Base-by-base conservation (phyloP, 164 flowering plant species). In the Pachysandra terminalis region DNA sequence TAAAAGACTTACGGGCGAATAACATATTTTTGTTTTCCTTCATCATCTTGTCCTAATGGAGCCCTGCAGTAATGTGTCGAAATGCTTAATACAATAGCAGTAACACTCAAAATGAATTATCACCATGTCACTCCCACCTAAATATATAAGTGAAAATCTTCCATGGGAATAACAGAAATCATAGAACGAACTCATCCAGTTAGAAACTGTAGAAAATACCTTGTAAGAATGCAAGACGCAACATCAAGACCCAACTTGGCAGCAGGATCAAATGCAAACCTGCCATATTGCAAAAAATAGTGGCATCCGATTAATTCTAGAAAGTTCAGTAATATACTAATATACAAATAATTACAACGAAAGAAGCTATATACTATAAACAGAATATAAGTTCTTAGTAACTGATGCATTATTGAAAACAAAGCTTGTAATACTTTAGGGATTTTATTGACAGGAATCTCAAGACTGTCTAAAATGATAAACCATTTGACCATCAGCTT, bases 221-320 rank as follows among this genome's bases (percentile, higher is more conserved):
- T 90, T 60, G 99, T 93, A 53, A 92, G 64, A 68, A 96, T 60
- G 82, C 98, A 96, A 49, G 98, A 96, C 68, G 98, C 97, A 77
- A 96, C 70, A 81, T 88, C 85, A 60, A 93, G 89, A 61, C 98
- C 99, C 83, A 96, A 81, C 77, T 81, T 88, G 56, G 80, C 75
- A 69, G 73, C n/a, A n/a, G 97, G 97, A 79, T 96, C 99, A 78
- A 92, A 96, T 24, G 93, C 81, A 79, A 93, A 96, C 84, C 98
- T 95, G 82, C 35, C 53, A 85, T 82, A 66, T 24, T 32, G n/a
- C 35, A 67, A 32, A 32, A 59, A n/a, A 16, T 55, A 41, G 32
- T 9, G 4, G 15, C 15, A 45, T 45, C 10, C 9, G 17, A 45
- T 45, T 19, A 59, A 25, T 25, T 22, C 16, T 17, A 22, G 22